Evolutionary conservation across 2,329 filamentous ascomycete species (phyloP), one percentile per base, ranked within the genome.

Genomic region (Ophiostoma quercus): DNA sequence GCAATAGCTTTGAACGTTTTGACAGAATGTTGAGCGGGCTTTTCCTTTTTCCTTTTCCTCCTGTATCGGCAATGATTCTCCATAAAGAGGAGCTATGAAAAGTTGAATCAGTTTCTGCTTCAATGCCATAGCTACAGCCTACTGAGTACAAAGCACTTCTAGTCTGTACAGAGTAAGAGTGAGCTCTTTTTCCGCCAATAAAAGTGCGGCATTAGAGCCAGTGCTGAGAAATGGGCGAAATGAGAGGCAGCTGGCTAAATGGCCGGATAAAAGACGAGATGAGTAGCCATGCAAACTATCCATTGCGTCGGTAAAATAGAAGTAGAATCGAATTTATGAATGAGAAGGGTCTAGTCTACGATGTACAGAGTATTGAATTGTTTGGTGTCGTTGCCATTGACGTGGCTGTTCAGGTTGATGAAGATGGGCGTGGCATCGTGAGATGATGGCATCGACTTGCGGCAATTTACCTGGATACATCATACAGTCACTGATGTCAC

Each of bases 141-240:
- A 34, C 4, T 8, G 1, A 34, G 34, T 34, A 34, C 34, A 34
- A 6, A 34, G 34, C 34, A 34, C 1, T 34, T 34, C 34, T 34
- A 34, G 34, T 34, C 34, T 34, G 34, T 34, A 34, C 34, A 5
- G 34, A 34, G 34, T 34, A 34, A 34, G 34, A 12, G 14, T 32
- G 22, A 32, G 57, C 57, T 62, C 63, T 54, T 39, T 63, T 67
- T 65, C 41, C 69, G 66, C 69, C 69, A 70, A 70, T 67, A n/a
- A 32, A 32, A 54, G 51, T 14, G 32, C 54, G 19, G 37, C 14
- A 67, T 67, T 66, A 41, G 69, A 60, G 25, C 66, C 51, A 70
- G 69, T 70, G 57, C 65, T 66, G n/a, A 57, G 51, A 57, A 57
- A 57, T 57, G 51, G 22, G 51, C 12, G 47, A 65, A 66, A 54